A percentile compares a stretch with the other conserved stretches of the same genome.
phyloP scores from a whole-genome alignment of 148 eudicot species.

The Silene latifolia region DNA sequence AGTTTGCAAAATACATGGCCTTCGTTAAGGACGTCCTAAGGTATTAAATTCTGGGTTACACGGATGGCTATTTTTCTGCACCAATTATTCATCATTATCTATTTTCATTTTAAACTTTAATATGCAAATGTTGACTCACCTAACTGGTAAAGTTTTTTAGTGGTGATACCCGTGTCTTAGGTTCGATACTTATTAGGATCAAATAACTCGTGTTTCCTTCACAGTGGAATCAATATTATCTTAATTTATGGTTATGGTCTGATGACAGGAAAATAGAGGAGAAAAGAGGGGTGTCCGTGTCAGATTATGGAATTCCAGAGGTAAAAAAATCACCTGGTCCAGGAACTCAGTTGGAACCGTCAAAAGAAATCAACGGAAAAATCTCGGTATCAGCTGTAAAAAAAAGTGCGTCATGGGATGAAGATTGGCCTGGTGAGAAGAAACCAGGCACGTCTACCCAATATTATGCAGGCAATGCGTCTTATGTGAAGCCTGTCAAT shows the following conservation, averaged over 20 bases:
- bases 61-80: not conserved
- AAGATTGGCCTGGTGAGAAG: conserved; percentile 62
- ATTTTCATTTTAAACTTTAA: not conserved
- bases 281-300: conserved; percentile 75
- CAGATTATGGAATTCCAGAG: conserved; percentile 56
- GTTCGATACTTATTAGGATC: not conserved
- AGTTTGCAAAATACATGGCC: conserved; percentile 93
- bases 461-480: conserved; percentile 30
- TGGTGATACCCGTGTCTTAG: not conserved
- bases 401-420: conserved; percentile 75
- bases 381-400: conserved; percentile 39
- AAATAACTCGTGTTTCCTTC: too few species aligned
- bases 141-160: not conserved
- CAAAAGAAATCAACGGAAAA: conserved; percentile 36
- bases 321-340: conserved; percentile 40
- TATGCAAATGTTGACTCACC: not conserved
- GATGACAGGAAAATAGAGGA: conserved; percentile 77
- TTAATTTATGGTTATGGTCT: not conserved
- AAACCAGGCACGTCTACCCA: conserved; percentile 28
- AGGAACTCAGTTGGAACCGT: conserved; percentile 25
- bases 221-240: not conserved
- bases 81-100: not conserved
- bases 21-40: conserved; percentile 83
- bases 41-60: conserved; percentile 30
- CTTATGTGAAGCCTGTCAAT: conserved; percentile 34